phyloP scores from a whole-genome alignment of 768 basidiomycete genomes.

The Cystofilobasidium ferigula region DNA sequence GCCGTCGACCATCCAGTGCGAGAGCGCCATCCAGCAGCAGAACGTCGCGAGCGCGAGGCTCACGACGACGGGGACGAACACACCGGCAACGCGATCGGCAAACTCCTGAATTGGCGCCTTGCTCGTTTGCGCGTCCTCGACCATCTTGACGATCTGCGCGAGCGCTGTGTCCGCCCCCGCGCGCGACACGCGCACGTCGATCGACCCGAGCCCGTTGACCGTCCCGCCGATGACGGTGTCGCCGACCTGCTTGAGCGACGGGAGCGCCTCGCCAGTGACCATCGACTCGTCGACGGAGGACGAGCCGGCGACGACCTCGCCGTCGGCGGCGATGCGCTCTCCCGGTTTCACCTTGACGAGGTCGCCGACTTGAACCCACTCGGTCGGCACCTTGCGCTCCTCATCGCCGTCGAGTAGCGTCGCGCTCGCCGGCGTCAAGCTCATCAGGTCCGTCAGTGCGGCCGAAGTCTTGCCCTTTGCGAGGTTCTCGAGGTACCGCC shows the following conservation, averaged over 20 bases:
- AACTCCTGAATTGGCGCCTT: slow-evolving; percentile 98
- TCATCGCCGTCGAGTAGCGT: slow-evolving; percentile 82
- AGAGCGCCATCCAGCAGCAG: slow-evolving; percentile 66
- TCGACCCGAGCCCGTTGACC: slow-evolving; percentile 90
- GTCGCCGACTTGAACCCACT: slow-evolving; percentile 89
- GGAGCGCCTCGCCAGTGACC: slow-evolving; percentile 85
- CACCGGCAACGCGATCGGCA: slow-evolving; percentile 85
- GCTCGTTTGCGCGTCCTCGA: slow-evolving; percentile 94
- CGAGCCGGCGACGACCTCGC: slow-evolving; percentile 71
- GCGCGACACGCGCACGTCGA: slow-evolving; percentile 89
- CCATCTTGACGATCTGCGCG: slow-evolving; percentile 88
- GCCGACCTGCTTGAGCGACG: slow-evolving; percentile 70
- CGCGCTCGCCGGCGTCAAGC: slow-evolving; percentile 86
- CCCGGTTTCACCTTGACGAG: slow-evolving; percentile 88
- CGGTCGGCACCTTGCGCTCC: slow-evolving; percentile 85
- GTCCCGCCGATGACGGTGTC: slow-evolving; percentile 91
- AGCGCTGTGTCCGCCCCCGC: slow-evolving; percentile 94
- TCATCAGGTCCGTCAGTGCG: slow-evolving; percentile 91
- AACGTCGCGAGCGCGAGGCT: slow-evolving; percentile 71
- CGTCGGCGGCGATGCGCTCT: slow-evolving; percentile 92
- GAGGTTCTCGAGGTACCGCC: slow-evolving; percentile 87
- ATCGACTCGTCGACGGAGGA: slow-evolving; percentile 92
- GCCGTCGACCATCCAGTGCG: slow-evolving; percentile 44
- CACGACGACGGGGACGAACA: slow-evolving; percentile 88
- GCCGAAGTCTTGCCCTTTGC: slow-evolving; percentile 96